Percentiles rank a stretch among this genome's conserved stretches.
phyloP scores from a whole-genome alignment of 192 early-diverging fungal species.

The Geosiphon pyriformis region DNA sequence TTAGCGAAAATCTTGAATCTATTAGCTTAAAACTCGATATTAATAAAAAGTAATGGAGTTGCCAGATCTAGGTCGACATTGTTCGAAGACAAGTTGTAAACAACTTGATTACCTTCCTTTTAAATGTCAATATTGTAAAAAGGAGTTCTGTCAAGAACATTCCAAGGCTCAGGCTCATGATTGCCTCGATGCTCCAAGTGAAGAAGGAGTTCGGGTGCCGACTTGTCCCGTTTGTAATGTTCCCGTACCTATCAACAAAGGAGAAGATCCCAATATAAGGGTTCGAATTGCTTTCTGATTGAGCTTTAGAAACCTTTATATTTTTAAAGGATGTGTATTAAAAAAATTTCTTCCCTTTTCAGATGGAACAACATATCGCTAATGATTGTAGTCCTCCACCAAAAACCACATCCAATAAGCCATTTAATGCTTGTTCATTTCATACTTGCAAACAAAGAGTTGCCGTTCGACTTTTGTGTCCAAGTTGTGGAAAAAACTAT shows the following conservation, averaged over 20 bases:
- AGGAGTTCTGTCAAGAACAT: conserved; percentile 58
- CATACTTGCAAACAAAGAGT: conserved; percentile 62
- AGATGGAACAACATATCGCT: conserved; percentile 62
- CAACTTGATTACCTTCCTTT: conserved; percentile 56
- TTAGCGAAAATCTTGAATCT: too few relatives aligned
- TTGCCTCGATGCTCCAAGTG: conserved; percentile 53
- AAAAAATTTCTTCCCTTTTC: too few relatives aligned
- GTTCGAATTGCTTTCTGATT: conserved; percentile 14
- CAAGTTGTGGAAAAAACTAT: conserved; percentile 55
- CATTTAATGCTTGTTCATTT: conserved; percentile 56
- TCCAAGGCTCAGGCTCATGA: conserved; percentile 60
- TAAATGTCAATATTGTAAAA: conserved; percentile 50
- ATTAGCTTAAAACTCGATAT: too few relatives aligned
- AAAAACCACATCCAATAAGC: conserved; percentile 42
- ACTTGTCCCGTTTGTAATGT: conserved; percentile 71
- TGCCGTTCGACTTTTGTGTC: conserved; percentile 62
- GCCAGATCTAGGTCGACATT: conserved; percentile 63
- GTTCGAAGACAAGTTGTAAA: conserved; percentile 50
- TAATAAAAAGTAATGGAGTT: too few relatives aligned
- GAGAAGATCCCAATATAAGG: conserved; percentile 68
- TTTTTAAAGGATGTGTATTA: too few relatives aligned
- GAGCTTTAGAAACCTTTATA: background rate
- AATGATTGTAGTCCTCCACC: conserved; percentile 45
- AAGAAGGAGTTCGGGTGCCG: conserved; percentile 58
- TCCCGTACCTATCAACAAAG: conserved; percentile 63